These are phyloP conservation scores for Perkinsus olseni DNA, from an alignment of 169 alveolate species.

Conservation along the genomic window DNA sequence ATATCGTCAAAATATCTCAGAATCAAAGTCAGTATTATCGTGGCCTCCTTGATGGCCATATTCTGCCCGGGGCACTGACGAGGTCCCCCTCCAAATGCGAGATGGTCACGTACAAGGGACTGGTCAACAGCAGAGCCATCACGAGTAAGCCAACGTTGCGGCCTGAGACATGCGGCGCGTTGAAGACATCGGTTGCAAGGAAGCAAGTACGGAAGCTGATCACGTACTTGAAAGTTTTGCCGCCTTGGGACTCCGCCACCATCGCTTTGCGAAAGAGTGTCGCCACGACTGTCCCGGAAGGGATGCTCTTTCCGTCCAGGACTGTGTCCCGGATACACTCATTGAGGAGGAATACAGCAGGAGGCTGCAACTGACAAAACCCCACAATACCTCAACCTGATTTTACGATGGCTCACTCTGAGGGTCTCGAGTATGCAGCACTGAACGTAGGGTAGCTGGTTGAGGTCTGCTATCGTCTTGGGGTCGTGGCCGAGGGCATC, in stretches of 20 bases:
- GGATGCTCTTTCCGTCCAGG: not conserved
- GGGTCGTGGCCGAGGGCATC: not conserved
- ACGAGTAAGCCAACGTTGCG: not conserved
- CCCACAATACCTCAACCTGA: not conserved
- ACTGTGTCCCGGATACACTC: not conserved
- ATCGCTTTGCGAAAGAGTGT: not conserved
- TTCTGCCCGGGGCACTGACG: not conserved
- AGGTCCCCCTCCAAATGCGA: not conserved
- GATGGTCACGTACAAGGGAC: not conserved
- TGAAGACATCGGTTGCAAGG: no score
- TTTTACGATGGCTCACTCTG: not conserved
- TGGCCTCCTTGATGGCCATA: not conserved
- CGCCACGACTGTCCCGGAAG: not conserved
- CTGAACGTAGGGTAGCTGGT: not conserved
- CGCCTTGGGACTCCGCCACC: not conserved
- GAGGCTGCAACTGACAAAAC: not conserved
- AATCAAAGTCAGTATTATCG: not conserved
- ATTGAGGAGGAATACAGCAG: not conserved
- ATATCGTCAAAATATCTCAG: not conserved
- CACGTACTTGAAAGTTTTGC: not conserved
- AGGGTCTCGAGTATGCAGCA: not conserved
- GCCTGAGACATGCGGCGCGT: not conserved
- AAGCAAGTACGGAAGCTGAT: no score
- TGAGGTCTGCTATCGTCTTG: not conserved
- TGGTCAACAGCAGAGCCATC: not conserved